These are phyloP conservation scores for Saitozyma sp. DNA, from an alignment of 768 basidiomycete species.

Conservation along the genomic window DNA sequence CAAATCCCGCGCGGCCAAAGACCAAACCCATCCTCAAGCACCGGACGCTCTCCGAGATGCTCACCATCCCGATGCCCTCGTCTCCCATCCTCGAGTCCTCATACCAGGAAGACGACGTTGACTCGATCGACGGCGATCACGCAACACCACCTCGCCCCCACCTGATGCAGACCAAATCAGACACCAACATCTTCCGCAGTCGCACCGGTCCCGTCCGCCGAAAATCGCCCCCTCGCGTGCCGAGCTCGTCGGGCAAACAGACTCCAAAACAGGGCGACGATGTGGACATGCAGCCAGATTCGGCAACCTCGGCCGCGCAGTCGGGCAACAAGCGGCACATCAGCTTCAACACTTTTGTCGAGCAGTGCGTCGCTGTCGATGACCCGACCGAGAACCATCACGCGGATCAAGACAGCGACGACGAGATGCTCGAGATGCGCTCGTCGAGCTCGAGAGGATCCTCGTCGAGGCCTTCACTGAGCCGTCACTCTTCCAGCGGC, in stretches of 20 bases:
- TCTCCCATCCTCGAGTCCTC: constrained; percentile 63
- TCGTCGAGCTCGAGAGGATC: constrained; percentile 48
- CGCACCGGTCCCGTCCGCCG: constrained; percentile 56
- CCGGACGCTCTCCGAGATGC: constrained; percentile 84
- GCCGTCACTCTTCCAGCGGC: constrained; percentile 35
- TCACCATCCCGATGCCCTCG: constrained; percentile 69
- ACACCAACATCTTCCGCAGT: constrained; percentile 67
- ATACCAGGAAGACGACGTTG: constrained; percentile 33
- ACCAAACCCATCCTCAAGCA: constrained; percentile 92
- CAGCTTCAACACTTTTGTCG: constrained; percentile 95
- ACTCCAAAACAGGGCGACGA: constrained; percentile 11
- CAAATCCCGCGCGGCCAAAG: constrained; percentile 15
- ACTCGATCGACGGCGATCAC: constrained; percentile 58
- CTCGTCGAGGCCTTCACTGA: constrained; percentile 44
- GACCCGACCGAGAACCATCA: constrained; percentile 46
- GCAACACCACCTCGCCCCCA: constrained; percentile 58
- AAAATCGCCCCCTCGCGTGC: constrained; percentile 68
- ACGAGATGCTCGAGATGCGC: constrained; percentile 69
- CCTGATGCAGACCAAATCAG: constrained; percentile 80
- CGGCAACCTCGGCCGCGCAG: constrained; percentile 2
- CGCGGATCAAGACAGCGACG: constrained; percentile 54
- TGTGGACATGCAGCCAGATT: constrained; percentile 23
- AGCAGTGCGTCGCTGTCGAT: constrained; percentile 75
- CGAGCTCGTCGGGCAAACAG: constrained; percentile 49
- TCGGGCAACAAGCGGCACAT: constrained; percentile 72